Conservation (phyloP, 2,329 filamentous ascomycete species). For the Ramularia endophylla region DNA sequence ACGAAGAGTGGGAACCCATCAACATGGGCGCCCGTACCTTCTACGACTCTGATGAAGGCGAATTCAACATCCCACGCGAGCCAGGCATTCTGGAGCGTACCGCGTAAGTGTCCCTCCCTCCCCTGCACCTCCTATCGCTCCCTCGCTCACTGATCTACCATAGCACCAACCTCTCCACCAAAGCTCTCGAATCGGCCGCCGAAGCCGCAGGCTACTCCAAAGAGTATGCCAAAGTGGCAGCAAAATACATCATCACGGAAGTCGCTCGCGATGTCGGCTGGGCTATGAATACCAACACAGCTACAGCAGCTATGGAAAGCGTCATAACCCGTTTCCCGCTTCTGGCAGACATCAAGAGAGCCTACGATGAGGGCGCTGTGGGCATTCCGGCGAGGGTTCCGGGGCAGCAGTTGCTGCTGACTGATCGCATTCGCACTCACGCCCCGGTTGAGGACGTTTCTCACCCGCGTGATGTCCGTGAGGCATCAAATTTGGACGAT, state of each 20-base stretch:
- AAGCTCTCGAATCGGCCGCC: neutral
- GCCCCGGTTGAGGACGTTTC: neutral
- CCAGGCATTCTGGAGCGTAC: too few species aligned
- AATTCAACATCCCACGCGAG: neutral
- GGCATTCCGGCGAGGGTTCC: neutral
- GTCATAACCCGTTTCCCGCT: conserved; percentile 11
- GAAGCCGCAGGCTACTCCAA: conserved; percentile 11
- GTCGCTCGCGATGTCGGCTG: conserved; percentile 12
- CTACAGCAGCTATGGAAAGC: conserved; percentile 5
- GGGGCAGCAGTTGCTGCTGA: neutral
- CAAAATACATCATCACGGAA: conserved; percentile 6
- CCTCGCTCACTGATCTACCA: too few species aligned
- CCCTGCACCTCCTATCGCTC: too few species aligned
- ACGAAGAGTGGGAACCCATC: conserved; percentile 3
- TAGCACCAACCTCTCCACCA: conserved; percentile 1
- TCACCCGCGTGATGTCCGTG: conserved; percentile 2
- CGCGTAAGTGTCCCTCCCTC: too few species aligned
- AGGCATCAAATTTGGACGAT: conserved; percentile 5
- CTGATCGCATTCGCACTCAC: neutral
- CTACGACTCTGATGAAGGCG: neutral
- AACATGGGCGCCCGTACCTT: too few species aligned
- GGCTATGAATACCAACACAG: conserved; percentile 4
- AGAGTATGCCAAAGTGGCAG: conserved; percentile 5
- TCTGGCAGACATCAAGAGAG: conserved; percentile 12
- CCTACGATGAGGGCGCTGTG: conserved; percentile 5